phyloP scores from a whole-genome alignment of 2,329 filamentous ascomycete species.

The Botryosphaeria dothidea region DNA sequence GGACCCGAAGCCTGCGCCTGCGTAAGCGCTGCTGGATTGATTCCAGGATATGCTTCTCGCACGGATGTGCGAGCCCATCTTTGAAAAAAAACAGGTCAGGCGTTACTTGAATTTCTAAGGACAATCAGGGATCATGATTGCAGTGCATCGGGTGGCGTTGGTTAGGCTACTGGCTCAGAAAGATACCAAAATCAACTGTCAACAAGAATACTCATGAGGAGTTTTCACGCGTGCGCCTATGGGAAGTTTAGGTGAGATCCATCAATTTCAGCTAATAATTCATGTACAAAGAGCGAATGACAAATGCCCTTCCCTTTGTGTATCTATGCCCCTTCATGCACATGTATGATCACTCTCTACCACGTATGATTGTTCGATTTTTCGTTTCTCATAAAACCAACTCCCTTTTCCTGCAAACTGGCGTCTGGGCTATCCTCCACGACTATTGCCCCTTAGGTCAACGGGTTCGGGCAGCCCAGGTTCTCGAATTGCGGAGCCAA shows the following conservation, averaged over 20 bases:
- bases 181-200: constrained; percentile 6
- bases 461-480: neutral
- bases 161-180: neutral
- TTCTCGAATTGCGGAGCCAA: constrained; percentile 1
- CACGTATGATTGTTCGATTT: neutral
- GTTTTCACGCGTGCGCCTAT: neutral
- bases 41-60: neutral
- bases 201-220: neutral
- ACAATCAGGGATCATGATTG: neutral
- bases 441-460: neutral
- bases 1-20: constrained; percentile 3
- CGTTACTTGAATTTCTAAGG: neutral
- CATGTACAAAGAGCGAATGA: neutral
- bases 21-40: neutral
- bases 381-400: neutral
- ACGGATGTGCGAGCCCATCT: neutral
- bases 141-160: constrained; percentile 6
- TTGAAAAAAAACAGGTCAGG: neutral
- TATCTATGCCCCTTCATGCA: neutral
- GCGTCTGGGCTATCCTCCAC: no score
- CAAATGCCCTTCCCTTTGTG: neutral
- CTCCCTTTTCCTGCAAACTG: neutral
- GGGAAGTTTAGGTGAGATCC: no score
- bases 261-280: neutral
- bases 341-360: neutral